Evolutionary conservation across 179 eudicot genomes (phyloP), one percentile per base, ranked within the genome.

Genomic region (Spergularia azorica): DNA sequence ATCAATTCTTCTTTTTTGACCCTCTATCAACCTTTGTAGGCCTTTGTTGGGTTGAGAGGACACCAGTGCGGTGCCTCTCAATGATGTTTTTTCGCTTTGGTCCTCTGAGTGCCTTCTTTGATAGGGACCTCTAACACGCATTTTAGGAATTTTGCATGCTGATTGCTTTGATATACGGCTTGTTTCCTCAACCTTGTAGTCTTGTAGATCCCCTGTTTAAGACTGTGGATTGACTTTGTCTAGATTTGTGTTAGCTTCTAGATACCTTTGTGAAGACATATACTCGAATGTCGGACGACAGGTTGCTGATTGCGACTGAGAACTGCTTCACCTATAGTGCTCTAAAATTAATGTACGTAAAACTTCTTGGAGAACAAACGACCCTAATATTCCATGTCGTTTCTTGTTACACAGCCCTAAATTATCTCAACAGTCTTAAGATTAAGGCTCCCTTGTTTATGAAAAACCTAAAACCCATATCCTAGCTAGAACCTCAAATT

Each of bases 11-110:
- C 73, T 56, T 73, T 81, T 74, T 78, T 73, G 73, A 74, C 78
- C 67, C 18, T 21, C 51, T 81, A 75, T 77, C 81, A 81, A 81
- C 77, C 77, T 74, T 77, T 77, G 76, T 77, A 73, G 76, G 81
- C 81, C 72, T 69, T 56, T 78, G 84, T 82, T 82, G 84, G 84
- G 73, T 82, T 82, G 79, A 82, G 84, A 78, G 84, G 81, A 74
- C 81, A 73, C 79, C 84, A 77, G 50, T 81, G 73, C 39, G 52
- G 70, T 80, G 80, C 66, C 76, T 63, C 80, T 81, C 18, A 77
- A 81, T 81, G 78, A 81, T 81, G 84, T 76, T 81, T 67, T 56
- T 61, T 81, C 46, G 18, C 70, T 67, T 66, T 74, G 79, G 79
- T 69, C 79, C 77, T 46, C 20, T 62, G 58, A 55, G 70, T 82